These are phyloP conservation scores for Phytophthora colocasiae DNA, from an alignment of 352 stramenopile genomes.

Conservation along the genomic window DNA sequence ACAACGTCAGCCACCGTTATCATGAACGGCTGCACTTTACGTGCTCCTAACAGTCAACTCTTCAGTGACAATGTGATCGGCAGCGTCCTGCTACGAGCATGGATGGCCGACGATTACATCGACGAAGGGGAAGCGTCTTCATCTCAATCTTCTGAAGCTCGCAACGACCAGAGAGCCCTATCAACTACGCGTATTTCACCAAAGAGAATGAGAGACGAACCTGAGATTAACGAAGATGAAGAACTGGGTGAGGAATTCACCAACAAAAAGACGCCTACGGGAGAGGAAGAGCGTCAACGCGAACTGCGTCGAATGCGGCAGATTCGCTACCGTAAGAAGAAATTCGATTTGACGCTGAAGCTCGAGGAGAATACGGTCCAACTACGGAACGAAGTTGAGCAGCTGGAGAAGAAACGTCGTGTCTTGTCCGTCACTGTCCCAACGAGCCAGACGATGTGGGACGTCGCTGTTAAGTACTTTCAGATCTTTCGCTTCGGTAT, in stretches of 20 bases:
- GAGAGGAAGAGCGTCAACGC: not conserved
- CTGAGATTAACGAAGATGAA: not conserved
- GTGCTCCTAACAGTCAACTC: constrained; percentile 7
- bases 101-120: not conserved
- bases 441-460: constrained; percentile 7
- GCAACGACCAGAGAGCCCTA: not conserved
- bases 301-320: constrained; percentile 11
- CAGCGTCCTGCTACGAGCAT: constrained; percentile 9
- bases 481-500: constrained; percentile 11
- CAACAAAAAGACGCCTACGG: not conserved
- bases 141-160: not conserved
- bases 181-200: not conserved
- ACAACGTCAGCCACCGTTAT: not conserved
- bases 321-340: constrained; percentile 19
- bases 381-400: constrained; percentile 2
- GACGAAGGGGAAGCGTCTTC: not conserved
- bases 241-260: not conserved
- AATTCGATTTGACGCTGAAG: not conserved
- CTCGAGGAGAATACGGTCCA: constrained; percentile 4
- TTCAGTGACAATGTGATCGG: constrained; percentile 13
- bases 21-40: constrained; percentile 13
- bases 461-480: constrained; percentile 7
- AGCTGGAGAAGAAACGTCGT: constrained; percentile 1
- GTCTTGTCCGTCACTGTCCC: not conserved
- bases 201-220: not conserved